Conservation (phyloP, 129 eudicot genomes). For the Lonicera japonica region DNA sequence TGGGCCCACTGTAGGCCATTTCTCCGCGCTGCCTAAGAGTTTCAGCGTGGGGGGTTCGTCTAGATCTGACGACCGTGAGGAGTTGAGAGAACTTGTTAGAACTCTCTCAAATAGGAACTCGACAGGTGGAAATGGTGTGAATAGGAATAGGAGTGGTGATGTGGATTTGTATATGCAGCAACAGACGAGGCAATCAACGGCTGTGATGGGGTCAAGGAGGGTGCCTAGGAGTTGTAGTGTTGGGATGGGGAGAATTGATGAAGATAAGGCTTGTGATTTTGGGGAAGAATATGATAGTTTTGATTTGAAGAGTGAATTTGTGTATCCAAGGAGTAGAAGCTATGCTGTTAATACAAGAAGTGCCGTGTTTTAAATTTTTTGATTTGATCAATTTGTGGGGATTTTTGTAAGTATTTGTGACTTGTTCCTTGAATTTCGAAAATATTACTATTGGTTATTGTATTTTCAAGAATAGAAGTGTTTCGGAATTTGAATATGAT, state of each 20-base stretch:
- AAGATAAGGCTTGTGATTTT: slow-evolving; percentile 10
- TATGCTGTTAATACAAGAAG: neutral
- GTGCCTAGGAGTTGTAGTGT: slow-evolving; percentile 12
- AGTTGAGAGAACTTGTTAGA: slow-evolving; percentile 1
- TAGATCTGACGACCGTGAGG: neutral
- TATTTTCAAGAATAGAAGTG: too few species aligned
- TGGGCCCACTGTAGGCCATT: slow-evolving; percentile 3
- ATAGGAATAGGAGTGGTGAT: neutral
- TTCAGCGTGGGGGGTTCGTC: slow-evolving; percentile 8
- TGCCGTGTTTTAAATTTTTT: neutral
- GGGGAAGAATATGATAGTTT: neutral
- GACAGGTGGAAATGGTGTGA: neutral
- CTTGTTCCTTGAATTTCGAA: too few species aligned
- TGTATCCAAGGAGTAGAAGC: slow-evolving; percentile 15
- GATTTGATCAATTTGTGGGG: neutral
- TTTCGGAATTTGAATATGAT: too few species aligned
- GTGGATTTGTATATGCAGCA: slow-evolving; percentile 7
- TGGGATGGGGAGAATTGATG: slow-evolving; percentile 21
- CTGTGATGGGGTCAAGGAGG: neutral
- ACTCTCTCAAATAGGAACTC: neutral
- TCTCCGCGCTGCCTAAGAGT: slow-evolving; percentile 15
- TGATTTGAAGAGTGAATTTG: neutral
- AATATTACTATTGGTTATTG: too few species aligned
- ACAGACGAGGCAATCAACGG: slow-evolving; percentile 2
- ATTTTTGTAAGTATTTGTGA: too few species aligned